These are phyloP conservation scores for Alternaria sp. DNA, from an alignment of 2,329 filamentous ascomycete species.

Conservation along the genomic window DNA sequence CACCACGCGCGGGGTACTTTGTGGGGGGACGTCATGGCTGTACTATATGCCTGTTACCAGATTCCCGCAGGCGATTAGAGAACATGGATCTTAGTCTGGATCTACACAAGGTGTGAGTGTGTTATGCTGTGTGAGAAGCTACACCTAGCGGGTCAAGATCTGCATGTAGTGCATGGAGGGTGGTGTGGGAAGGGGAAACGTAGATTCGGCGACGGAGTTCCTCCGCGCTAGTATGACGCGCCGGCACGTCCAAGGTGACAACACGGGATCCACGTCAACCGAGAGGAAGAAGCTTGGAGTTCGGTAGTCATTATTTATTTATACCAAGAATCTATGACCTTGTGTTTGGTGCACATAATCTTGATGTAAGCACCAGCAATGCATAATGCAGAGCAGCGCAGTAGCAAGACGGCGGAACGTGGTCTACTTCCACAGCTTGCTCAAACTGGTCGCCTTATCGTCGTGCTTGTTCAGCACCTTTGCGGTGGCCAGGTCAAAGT, in stretches of 20 bases:
- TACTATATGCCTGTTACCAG: not conserved
- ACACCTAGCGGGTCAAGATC: not conserved
- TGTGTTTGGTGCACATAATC: conserved; percentile 28
- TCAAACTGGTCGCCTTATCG: conserved; percentile 92
- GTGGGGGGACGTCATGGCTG: not conserved
- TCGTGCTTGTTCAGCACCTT: conserved; percentile 99
- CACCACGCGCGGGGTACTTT: conserved; percentile 1
- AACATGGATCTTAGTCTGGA: not conserved
- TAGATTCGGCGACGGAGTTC: not conserved
- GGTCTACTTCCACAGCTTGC: conserved; percentile 82
- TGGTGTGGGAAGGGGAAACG: conserved; percentile 1
- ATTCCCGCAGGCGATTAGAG: not conserved
- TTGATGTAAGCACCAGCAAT: conserved; percentile 7
- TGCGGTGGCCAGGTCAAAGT: conserved; percentile 97
- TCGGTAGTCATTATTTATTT: conserved; percentile 19
- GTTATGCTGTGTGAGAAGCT: not conserved
- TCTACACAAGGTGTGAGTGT: too few species aligned
- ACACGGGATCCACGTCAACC: not conserved
- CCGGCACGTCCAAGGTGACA: conserved; percentile 12
- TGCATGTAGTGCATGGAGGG: conserved; percentile 4
- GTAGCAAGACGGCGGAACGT: not conserved
- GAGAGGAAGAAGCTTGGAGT: not conserved
- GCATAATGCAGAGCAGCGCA: conserved; percentile 4
- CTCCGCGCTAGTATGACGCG: conserved; percentile 16
- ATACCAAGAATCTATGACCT: conserved; percentile 18